Percentiles rank a stretch among this genome's conserved stretches.
Evolutionary conservation across 2,329 filamentous ascomycete genomes (phyloP).

Genomic region (Phyllosticta ampelicida): DNA sequence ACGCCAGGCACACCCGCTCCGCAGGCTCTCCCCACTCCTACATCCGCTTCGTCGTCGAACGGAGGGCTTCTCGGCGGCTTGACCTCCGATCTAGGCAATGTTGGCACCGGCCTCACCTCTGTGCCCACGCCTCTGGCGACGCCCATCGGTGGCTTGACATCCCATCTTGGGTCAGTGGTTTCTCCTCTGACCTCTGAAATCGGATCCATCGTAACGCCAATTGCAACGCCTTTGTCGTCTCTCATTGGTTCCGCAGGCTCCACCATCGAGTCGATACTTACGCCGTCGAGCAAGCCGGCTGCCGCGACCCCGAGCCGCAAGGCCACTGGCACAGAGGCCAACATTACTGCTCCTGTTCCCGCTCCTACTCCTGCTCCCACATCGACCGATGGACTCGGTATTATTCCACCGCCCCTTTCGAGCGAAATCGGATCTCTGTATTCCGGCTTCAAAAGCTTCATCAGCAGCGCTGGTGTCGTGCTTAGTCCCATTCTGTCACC

Average conservation of each 20-base stretch:
- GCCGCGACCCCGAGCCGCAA: not conserved
- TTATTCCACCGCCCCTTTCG: conserved; percentile 2
- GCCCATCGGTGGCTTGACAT: not conserved
- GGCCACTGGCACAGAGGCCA: not conserved
- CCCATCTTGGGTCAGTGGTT: not conserved
- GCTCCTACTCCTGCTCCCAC: conserved; percentile 1
- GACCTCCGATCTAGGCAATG: not conserved
- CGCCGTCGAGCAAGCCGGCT: not conserved
- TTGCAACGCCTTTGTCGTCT: not conserved
- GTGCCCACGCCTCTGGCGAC: not conserved
- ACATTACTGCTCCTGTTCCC: not conserved
- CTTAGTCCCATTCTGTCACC: conserved; percentile 3
- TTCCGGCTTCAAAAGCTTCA: conserved; percentile 6
- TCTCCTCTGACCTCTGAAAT: conserved; percentile 1
- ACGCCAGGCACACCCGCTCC: not conserved
- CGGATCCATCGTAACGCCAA: not conserved
- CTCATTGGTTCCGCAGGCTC: not conserved
- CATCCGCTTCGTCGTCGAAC: not conserved
- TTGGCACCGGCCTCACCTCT: not conserved
- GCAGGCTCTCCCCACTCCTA: not conserved
- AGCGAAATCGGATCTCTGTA: conserved; percentile 4
- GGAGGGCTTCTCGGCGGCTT: conserved; percentile 3
- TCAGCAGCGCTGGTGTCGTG: conserved; percentile 1
- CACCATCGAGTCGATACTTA: not conserved
- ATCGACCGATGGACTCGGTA: not conserved